phyloP scores from a whole-genome alignment of 768 basidiomycete species.

The Antrodiella citrinella region DNA sequence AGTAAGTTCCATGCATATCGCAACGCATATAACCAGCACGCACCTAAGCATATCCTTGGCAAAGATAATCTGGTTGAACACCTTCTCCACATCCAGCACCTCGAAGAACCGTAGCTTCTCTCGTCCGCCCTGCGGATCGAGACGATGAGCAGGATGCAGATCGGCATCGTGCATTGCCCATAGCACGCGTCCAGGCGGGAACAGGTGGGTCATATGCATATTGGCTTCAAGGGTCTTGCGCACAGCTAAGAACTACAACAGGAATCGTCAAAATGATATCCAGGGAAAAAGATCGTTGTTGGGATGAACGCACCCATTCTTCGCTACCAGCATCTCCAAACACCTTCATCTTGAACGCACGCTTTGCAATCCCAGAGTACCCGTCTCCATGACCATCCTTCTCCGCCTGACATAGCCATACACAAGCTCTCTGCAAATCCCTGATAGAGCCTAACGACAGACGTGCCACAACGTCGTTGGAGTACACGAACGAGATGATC shows the following conservation, averaged over 20 bases:
- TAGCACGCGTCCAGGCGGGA: constrained; percentile 68
- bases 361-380: constrained; percentile 31
- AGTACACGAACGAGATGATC: constrained; percentile 74
- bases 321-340: constrained; percentile 47
- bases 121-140: constrained; percentile 12
- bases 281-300: background rate
- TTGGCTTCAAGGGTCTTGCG: constrained; percentile 82
- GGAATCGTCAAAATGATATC: too few relatives aligned
- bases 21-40: constrained; percentile 14
- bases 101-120: constrained; percentile 68
- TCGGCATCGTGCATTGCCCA: constrained; percentile 76
- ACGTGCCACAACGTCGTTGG: constrained; percentile 74
- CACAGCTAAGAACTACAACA: constrained; percentile 67
- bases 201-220: constrained; percentile 65
- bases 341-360: constrained; percentile 56
- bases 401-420: constrained; percentile 76
- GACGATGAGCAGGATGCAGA: constrained; percentile 50
- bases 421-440: constrained; percentile 64
- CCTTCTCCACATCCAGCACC: constrained; percentile 66
- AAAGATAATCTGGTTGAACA: constrained; percentile 77
- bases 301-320: constrained; percentile 35
- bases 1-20: background rate
- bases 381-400: constrained; percentile 31
- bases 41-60: constrained; percentile 77
- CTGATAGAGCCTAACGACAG: constrained; percentile 71